Base-by-base conservation (phyloP, 2,329 filamentous ascomycete genomes). In the Pezizomycotina sp. region DNA sequence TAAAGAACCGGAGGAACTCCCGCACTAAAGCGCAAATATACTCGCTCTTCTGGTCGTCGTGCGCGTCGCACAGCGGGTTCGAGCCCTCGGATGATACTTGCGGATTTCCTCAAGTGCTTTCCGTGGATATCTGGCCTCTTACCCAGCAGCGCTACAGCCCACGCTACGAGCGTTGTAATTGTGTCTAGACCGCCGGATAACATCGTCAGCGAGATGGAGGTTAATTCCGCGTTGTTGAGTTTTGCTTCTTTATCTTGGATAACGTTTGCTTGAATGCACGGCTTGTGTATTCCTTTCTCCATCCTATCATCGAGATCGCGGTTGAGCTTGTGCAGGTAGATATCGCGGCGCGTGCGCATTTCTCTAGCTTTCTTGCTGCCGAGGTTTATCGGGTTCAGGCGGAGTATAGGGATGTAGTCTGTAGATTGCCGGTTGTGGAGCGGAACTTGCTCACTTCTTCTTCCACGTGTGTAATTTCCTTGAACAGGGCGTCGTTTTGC, bases 111-210 rank as follows among this genome's bases (percentile, higher is more conserved):
- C 58, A 38, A 78, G 70, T 0, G 78, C 78, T 22, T 67, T 71
- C 36, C 65, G 58, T 89, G 80, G 42, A 84, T 75, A 2, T 65
- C 62, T 47, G 78, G 74, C 9, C 79, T 77, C 0, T 69, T 73
- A n/a, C 75, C 68, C 2, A 89, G 65, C 48, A 77, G 80, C 2
- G 76, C 80, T 27, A 86, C 69, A 7, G 74, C 74, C 75, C 82
- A 81, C 50, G 82, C 74, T 7, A 86, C 58, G 44, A 82, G 84
- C 7, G 73, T 76, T 0, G 80, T 77, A 1, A 89, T 74, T 0
- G 80, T 89, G 53, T 89, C 80, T 10, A 86, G 67, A 12, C 80
- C 80, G 0, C 77, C 80, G 1, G 74, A 78, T 0, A 86, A 75
- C 69, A 86, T 83, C 15, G 77, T 82, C 15, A 89, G 58, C 53